These are phyloP conservation scores for Exserohilum turcica DNA, from an alignment of 2,329 filamentous ascomycete species.

Conservation along the genomic window DNA sequence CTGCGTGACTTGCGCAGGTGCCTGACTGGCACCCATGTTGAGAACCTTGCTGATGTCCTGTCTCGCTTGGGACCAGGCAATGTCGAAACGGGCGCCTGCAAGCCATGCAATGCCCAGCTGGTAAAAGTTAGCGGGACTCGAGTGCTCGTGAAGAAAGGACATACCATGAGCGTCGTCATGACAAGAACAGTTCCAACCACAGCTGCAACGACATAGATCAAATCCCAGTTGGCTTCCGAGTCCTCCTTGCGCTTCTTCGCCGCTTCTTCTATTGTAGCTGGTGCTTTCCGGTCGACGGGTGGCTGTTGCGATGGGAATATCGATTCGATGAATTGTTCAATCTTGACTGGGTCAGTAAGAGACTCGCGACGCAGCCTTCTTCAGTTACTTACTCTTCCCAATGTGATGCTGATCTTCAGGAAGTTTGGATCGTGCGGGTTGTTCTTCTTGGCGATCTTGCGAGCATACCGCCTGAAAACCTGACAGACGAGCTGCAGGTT, in stretches of 20 bases:
- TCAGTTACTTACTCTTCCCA: constrained; percentile 70
- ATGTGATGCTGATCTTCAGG: constrained; percentile 86
- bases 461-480: constrained; percentile 77
- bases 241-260: constrained; percentile 59
- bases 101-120: constrained; percentile 79
- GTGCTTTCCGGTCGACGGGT: constrained; percentile 49
- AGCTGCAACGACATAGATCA: constrained; percentile 67
- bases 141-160: constrained; percentile 36
- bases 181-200: constrained; percentile 71
- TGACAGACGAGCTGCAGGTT: constrained; percentile 82
- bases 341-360: constrained; percentile 56
- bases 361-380: background rate
- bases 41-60: constrained; percentile 51
- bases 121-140: constrained; percentile 21
- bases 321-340: constrained; percentile 93
- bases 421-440: constrained; percentile 91
- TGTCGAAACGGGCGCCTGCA: constrained; percentile 81
- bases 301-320: constrained; percentile 86
- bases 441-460: constrained; percentile 90
- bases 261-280: constrained; percentile 60
- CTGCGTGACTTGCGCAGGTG: constrained; percentile 19
- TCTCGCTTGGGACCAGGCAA: constrained; percentile 65
- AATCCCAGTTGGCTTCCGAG: constrained; percentile 59
- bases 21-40: constrained; percentile 25
- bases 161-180: constrained; percentile 80